Percentiles rank a stretch among this genome's conserved stretches.
phyloP scores from a whole-genome alignment of 2,329 filamentous ascomycete genomes.

The Fusarium concolor region DNA sequence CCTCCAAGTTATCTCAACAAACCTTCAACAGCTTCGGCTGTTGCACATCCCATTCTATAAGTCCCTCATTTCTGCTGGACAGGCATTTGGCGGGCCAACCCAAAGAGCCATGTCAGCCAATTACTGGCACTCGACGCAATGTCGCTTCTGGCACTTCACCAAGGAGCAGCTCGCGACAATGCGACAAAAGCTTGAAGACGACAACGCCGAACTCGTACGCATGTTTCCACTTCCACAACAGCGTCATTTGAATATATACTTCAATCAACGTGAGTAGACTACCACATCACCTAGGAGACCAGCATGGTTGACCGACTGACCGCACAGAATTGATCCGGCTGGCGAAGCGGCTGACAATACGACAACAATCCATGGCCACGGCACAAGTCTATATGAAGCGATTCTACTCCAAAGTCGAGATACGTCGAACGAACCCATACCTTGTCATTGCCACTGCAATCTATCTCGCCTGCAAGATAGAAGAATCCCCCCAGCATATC shows the following conservation, averaged over 20 bases:
- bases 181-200: slow-evolving; percentile 80
- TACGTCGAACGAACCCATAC: slow-evolving; percentile 92
- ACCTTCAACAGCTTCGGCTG: slow-evolving; percentile 19
- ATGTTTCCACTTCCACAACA: slow-evolving; percentile 85
- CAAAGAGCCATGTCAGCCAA: slow-evolving; percentile 81
- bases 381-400: slow-evolving; percentile 95
- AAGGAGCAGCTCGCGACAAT: slow-evolving; percentile 81
- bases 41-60: not conserved
- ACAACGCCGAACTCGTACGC: slow-evolving; percentile 78
- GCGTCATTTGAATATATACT: slow-evolving; percentile 88
- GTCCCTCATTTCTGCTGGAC: not conserved
- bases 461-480: slow-evolving; percentile 97
- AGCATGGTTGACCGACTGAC: slow-evolving; percentile 1
- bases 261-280: slow-evolving; percentile 80
- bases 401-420: slow-evolving; percentile 91
- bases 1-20: slow-evolving; percentile 9
- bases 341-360: slow-evolving; percentile 82
- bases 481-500: slow-evolving; percentile 97
- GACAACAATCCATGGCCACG: slow-evolving; percentile 93
- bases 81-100: slow-evolving; percentile 20
- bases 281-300: not conserved
- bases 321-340: slow-evolving; percentile 79
- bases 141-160: slow-evolving; percentile 89
- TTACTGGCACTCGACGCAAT: slow-evolving; percentile 96
- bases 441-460: slow-evolving; percentile 92